Evolutionary conservation across 495 filamentous ascomycete species (phyloP).

Genomic region (Lepidopterella palustris): DNA sequence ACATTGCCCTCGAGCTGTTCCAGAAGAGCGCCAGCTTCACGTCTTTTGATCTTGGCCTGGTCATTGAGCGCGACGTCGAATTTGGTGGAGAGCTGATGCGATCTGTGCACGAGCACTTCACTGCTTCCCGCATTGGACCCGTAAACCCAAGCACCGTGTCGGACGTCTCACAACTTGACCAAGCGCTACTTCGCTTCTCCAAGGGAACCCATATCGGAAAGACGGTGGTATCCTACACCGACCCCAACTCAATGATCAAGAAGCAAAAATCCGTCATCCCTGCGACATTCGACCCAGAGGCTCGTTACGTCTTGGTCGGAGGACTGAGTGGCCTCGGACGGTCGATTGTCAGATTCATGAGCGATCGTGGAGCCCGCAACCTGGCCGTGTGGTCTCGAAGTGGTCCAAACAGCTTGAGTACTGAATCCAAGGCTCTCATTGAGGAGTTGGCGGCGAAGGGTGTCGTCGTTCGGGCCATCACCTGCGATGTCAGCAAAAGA

Average conservation of each 20-base stretch:
- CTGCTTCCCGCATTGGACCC: conserved; percentile 11
- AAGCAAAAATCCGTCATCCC: neutral
- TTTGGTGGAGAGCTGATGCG: conserved; percentile 18
- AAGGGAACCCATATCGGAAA: conserved; percentile 23
- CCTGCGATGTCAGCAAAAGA: conserved; percentile 5
- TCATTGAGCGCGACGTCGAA: neutral
- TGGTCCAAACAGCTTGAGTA: neutral
- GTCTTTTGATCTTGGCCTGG: conserved; percentile 10
- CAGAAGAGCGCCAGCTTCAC: conserved; percentile 14
- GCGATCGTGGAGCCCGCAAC: conserved; percentile 24
- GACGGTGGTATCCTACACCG: conserved; percentile 24
- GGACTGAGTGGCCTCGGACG: conserved; percentile 25
- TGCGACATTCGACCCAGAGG: conserved; percentile 23
- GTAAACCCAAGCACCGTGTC: conserved; percentile 1
- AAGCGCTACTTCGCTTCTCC: conserved; percentile 15
- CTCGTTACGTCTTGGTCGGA: conserved; percentile 24
- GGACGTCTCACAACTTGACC: conserved; percentile 17
- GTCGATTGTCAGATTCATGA: conserved; percentile 22
- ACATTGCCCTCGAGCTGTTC: conserved; percentile 11
- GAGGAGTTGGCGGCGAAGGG: neutral
- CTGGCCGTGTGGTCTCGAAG: conserved; percentile 21
- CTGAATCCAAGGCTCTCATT: neutral
- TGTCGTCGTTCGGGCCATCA: neutral
- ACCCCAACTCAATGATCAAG: conserved; percentile 16
- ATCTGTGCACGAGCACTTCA: conserved; percentile 23